Base-by-base conservation (phyloP, 495 filamentous ascomycete species). In the Annulohypoxylon stygium region DNA sequence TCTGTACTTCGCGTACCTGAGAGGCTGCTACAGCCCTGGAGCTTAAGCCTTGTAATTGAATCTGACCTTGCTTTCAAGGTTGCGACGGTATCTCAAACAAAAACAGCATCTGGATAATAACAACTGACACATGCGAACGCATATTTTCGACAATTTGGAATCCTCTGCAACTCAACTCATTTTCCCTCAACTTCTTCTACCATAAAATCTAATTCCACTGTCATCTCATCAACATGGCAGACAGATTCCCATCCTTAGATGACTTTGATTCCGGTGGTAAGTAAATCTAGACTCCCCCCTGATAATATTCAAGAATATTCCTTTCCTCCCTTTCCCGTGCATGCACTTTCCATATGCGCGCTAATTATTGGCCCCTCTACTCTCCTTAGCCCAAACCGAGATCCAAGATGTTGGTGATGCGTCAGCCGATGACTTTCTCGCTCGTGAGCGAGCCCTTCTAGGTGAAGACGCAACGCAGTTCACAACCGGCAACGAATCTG, bases 391-490 rank as follows among this genome's bases (percentile, higher is more conserved):
- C 69, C 84, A 86, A 74, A 85, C 83, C 12, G 83, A 82, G 6
- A 79, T 85, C 39, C 78, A 79, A 73, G 79, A 83, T 63, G 75
- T 78, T 66, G 81, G 79, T 48, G 78, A 76, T 54, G 82, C 79
- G 9, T 85, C 87, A 8, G 88, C 88, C 71, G 86, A 89, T 75
- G 94, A 97, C 80, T 98, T 99, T 83, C 89, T 98, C 10, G 88
- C 91, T 74, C 92, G 96, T 58, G 96, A 99, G 79, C 90, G 93
- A 62, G 95, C 94, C 4, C 83, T 90, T 12, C 89, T 98, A 3
- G 96, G 96, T 58, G 97, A 97, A 74, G 95, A 97, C 78, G 96
- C 96, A 57, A 87, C 92, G 66, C 93, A 94, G 84, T 99, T 99
- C 78, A 88, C 92, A 45, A 91, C 93, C 23, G 81, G 91, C 54